Evolutionary conservation across 257 asterid species (phyloP).

Genomic region (Solanum sejunctum): DNA sequence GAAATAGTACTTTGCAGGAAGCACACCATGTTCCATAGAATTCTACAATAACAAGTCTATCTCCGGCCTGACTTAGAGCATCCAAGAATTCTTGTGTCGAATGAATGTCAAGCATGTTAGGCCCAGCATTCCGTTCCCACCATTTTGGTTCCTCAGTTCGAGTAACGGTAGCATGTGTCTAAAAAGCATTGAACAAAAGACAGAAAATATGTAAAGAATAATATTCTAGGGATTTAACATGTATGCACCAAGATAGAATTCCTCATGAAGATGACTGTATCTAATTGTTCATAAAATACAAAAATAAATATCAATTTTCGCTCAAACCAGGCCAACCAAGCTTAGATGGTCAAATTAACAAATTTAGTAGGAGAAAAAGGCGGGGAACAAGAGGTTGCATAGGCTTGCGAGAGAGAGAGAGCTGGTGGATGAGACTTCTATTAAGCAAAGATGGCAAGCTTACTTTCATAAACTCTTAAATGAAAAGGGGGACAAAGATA

Average conservation of each 20-base stretch:
- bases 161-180: not conserved
- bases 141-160: conserved; percentile 26
- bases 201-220: not conserved
- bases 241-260: not conserved
- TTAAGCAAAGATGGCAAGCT: too few relatives aligned
- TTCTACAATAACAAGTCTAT: conserved; percentile 70
- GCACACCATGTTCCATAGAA: conserved; percentile 96
- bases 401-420: too few relatives aligned
- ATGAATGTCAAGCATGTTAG: conserved; percentile 86
- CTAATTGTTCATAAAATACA: not conserved
- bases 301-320: not conserved
- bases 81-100: conserved; percentile 62
- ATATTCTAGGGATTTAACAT: not conserved
- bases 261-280: not conserved
- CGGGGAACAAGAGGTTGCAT: too few relatives aligned
- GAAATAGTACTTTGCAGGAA: conserved; percentile 80
- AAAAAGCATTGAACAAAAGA: not conserved
- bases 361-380: too few relatives aligned
- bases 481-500: too few relatives aligned
- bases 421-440: too few relatives aligned
- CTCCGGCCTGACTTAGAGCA: conserved; percentile 78
- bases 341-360: not conserved
- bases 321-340: not conserved
- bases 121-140: conserved; percentile 89
- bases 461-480: too few relatives aligned